Percentiles rank a stretch among this genome's conserved stretches.
These are phyloP conservation scores for Chlamydomonas incerta DNA, from an alignment of 139 green algal genomes.

Conservation along the genomic window DNA sequence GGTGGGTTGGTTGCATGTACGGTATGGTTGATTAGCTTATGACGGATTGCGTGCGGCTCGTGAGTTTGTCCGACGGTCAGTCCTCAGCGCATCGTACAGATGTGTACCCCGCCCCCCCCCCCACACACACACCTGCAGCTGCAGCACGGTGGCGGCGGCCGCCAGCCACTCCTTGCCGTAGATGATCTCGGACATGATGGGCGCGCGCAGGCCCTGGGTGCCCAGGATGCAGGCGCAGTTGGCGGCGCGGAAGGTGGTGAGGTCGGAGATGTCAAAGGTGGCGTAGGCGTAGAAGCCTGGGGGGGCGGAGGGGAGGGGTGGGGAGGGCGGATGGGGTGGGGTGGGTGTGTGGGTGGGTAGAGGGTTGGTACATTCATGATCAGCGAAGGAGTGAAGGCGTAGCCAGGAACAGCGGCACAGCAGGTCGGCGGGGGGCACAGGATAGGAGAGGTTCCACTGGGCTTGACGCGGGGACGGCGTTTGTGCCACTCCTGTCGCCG, in stretches of 20 bases:
- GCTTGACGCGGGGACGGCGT: no score
- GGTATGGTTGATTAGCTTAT: no score
- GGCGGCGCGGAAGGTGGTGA: constrained; percentile 44
- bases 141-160: constrained; percentile 2
- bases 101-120: neutral
- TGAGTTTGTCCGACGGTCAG: no score
- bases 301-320: no score
- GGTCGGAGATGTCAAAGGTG: constrained; percentile 50
- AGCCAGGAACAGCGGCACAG: no score
- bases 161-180: constrained; percentile 44
- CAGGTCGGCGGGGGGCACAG: no score
- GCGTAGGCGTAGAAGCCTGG: constrained; percentile 51
- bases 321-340: neutral
- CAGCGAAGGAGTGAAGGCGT: no score
- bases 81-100: no score
- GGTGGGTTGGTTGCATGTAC: neutral
- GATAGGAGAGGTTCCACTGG: no score
- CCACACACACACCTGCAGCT: constrained; percentile 3
- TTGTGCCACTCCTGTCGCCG: no score
- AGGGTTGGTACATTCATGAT: neutral
- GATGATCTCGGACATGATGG: constrained; percentile 41
- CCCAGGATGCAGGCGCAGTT: constrained; percentile 44
- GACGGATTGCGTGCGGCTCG: no score
- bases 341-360: neutral
- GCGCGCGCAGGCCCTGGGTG: constrained; percentile 14